Percentiles rank a stretch among this genome's conserved stretches.
phyloP scores from a whole-genome alignment of 2,329 filamentous ascomycete species.

The Penicillium sp. region DNA sequence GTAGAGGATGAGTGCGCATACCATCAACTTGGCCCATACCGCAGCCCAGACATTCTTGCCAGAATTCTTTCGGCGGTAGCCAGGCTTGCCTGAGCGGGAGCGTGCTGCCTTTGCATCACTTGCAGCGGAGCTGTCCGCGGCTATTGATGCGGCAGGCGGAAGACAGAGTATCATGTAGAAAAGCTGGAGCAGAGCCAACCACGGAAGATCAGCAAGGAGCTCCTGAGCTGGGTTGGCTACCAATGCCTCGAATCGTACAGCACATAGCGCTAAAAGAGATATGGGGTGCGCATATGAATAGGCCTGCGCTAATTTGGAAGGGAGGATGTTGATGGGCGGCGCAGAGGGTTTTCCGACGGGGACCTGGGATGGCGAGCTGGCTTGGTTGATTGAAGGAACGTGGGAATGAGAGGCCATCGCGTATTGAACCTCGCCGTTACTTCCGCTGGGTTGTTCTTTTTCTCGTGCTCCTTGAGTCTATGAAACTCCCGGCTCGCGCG shows the following conservation, averaged over 20 bases:
- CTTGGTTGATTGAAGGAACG: conserved; percentile 3
- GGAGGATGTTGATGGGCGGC: conserved; percentile 49
- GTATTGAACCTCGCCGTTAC: conserved; percentile 10
- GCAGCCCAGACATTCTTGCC: conserved; percentile 17
- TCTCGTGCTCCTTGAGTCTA: neutral
- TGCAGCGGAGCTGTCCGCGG: conserved; percentile 5
- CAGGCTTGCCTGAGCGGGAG: conserved; percentile 21
- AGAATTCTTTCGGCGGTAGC: conserved; percentile 23
- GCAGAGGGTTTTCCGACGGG: conserved; percentile 27
- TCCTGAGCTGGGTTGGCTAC: conserved; percentile 68
- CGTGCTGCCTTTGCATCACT: conserved; percentile 13
- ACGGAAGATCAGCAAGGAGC: conserved; percentile 61
- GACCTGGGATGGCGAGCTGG: conserved; percentile 9
- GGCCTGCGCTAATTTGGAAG: conserved; percentile 49
- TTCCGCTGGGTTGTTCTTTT: neutral
- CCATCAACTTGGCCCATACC: conserved; percentile 27
- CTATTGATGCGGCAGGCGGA: conserved; percentile 49
- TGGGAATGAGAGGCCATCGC: conserved; percentile 17
- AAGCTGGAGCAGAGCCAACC: conserved; percentile 64
- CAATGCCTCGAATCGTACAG: conserved; percentile 63
- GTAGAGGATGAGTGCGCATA: conserved; percentile 12
- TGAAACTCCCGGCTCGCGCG: neutral
- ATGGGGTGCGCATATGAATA: conserved; percentile 68
- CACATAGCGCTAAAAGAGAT: conserved; percentile 64
- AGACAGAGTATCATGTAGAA: conserved; percentile 60